These are phyloP conservation scores for Nematocida ironsii DNA, from an alignment of 371 early-diverging fungal species.

Conservation along the genomic window DNA sequence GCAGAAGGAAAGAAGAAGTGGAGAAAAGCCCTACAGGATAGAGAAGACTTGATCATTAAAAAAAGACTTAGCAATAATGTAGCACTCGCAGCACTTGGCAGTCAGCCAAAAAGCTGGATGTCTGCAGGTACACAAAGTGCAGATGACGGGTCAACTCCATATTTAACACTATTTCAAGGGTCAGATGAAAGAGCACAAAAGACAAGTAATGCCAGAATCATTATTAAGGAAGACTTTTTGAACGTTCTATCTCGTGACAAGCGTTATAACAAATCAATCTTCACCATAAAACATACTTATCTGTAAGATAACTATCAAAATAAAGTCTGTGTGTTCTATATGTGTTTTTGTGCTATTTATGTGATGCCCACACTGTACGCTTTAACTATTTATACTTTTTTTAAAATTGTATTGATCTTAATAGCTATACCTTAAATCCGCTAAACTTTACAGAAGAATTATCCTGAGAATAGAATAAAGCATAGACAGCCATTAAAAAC, in stretches of 20 bases:
- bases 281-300: constrained; percentile 67
- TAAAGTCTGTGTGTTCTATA: constrained; percentile 6
- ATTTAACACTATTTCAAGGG: constrained; percentile 66
- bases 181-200: constrained; percentile 66
- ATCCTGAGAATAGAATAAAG: too few species aligned
- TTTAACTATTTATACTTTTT: too few species aligned
- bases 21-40: constrained; percentile 68
- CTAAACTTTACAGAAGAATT: too few species aligned
- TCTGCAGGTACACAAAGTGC: constrained; percentile 17
- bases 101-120: constrained; percentile 70
- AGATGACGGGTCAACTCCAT: constrained; percentile 59
- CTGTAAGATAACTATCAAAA: constrained; percentile 15
- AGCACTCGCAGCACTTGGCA: constrained; percentile 70
- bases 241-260: constrained; percentile 69
- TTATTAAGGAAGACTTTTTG: constrained; percentile 69
- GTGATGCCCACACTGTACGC: too few species aligned
- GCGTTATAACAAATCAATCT: constrained; percentile 70
- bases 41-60: constrained; percentile 71
- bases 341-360: too few species aligned
- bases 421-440: too few species aligned
- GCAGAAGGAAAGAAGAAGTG: constrained; percentile 65
- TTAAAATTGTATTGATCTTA: too few species aligned
- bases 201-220: constrained; percentile 52
- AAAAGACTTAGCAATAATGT: constrained; percentile 69
- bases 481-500: too few species aligned